phyloP scores from a whole-genome alignment of 108 stramenopile genomes.

The Skeletonema marinoi region DNA sequence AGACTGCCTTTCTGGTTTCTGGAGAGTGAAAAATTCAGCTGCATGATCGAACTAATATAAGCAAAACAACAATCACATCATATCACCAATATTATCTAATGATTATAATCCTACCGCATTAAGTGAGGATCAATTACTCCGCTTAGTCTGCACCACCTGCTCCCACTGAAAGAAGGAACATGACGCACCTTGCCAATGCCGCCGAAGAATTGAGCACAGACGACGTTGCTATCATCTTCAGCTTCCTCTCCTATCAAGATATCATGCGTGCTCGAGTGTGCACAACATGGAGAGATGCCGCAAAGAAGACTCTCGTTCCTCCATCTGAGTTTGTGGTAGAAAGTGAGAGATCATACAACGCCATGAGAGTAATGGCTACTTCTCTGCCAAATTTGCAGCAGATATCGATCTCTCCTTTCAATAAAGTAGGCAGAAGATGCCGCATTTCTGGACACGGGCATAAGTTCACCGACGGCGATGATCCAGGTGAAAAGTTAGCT shows the following conservation, averaged over 20 bases:
- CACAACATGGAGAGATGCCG: neutral
- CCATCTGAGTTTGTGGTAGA: neutral
- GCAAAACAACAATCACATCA: no score
- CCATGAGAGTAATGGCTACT: neutral
- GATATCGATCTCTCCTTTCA: neutral
- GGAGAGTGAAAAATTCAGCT: no score
- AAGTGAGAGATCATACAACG: neutral
- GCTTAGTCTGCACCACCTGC: neutral
- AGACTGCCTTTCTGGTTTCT: no score
- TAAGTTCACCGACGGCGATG: no score
- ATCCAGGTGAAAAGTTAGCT: neutral
- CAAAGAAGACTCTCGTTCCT: constrained; percentile 6
- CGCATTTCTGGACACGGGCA: no score
- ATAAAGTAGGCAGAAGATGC: neutral
- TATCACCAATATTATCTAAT: no score
- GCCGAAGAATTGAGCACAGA: neutral
- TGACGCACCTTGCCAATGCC: neutral
- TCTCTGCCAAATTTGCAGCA: neutral
- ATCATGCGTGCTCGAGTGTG: neutral
- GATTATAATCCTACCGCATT: no score
- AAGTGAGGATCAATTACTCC: no score
- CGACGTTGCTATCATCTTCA: neutral
- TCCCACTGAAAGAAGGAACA: neutral
- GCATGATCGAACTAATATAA: no score
- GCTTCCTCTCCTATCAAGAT: neutral